Base-by-base conservation (phyloP, 2,329 filamentous ascomycete genomes). In the Pseudonectria foliicola region DNA sequence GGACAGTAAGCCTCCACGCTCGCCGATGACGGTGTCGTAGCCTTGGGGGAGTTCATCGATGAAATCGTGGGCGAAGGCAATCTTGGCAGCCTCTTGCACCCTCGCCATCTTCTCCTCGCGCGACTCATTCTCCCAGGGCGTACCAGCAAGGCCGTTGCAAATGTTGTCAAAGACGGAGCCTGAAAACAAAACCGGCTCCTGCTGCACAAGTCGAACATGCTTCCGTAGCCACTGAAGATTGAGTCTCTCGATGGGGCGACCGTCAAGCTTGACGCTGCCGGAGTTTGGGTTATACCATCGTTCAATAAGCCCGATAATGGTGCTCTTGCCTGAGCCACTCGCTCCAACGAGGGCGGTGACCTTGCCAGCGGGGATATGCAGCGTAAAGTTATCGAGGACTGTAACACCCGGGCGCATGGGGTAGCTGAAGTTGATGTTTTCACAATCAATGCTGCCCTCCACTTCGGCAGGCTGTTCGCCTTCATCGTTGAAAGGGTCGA, bases 261-360 rank as follows among this genome's bases (percentile, higher is more conserved):
- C 54, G n/a, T 62, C 66, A 4, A 70, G 49, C 2, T 41, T 39
- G 10, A 72, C 58, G 2, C 42, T 39, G 0, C 68, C 68, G 3
- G 28, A 27, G 2, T 31, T 10, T 11, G 44, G 48, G 3, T 40
- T 3, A 48, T 84, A 85, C 77, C 79, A 85, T 12, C 80, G 64
- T 49, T 84, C 75, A 3, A 85, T 55, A 2, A 85, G 56, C 0
- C 75, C 77, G 1, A 84, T 71, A 11, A 85, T 72, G 0, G 80
- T 62, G 26, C 57, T 59, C 35, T 61, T 61, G 2, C 58, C 58
- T 3, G 55, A 60, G n/a, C 59, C 58, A 6, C 54, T 59, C 4
- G 50, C 44, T 0, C 57, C 50, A 50, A 64, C 61, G 4, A 64
- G 42, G 1, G 60, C 61, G 2, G 61, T 63, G 2, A 62, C 63